Conservation (phyloP, 768 basidiomycete genomes). For the Boletus vermiculosoides region DNA sequence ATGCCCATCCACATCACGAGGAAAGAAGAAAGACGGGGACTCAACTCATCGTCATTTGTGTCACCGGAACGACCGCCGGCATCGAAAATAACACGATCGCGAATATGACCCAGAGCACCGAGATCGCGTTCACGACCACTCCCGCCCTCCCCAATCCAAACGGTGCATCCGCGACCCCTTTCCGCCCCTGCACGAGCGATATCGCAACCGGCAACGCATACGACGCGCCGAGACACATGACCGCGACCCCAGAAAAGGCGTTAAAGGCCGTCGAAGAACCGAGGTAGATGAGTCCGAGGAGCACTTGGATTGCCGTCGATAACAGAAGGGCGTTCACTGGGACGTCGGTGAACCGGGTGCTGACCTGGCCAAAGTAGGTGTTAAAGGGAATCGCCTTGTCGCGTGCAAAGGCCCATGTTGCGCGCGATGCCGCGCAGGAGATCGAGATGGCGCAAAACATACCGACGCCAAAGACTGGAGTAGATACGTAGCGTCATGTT, state of each 20-base stretch:
- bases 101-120: slow-evolving; percentile 59
- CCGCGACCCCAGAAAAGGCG: slow-evolving; percentile 64
- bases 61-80: slow-evolving; percentile 61
- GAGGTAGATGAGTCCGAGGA: slow-evolving; percentile 63
- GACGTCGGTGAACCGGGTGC: slow-evolving; percentile 41
- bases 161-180: slow-evolving; percentile 47
- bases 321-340: slow-evolving; percentile 62
- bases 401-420: slow-evolving; percentile 70
- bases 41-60: slow-evolving; percentile 46
- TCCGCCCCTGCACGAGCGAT: slow-evolving; percentile 44
- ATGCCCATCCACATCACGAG: no score
- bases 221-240: slow-evolving; percentile 64
- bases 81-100: slow-evolving; percentile 68
- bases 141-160: slow-evolving; percentile 50
- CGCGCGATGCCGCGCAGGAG: slow-evolving; percentile 63
- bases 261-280: slow-evolving; percentile 64
- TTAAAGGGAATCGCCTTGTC: slow-evolving; percentile 64
- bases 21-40: neutral
- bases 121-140: slow-evolving; percentile 44
- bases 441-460: slow-evolving; percentile 68
- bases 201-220: slow-evolving; percentile 63
- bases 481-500: neutral
- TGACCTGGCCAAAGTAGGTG: slow-evolving; percentile 46
- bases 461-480: slow-evolving; percentile 50
- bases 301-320: slow-evolving; percentile 54